A percentile compares a stretch with the other conserved stretches of the same genome.
These are phyloP conservation scores for Sporothrix curviconia DNA, from an alignment of 2,329 filamentous ascomycete species.

Conservation along the genomic window DNA sequence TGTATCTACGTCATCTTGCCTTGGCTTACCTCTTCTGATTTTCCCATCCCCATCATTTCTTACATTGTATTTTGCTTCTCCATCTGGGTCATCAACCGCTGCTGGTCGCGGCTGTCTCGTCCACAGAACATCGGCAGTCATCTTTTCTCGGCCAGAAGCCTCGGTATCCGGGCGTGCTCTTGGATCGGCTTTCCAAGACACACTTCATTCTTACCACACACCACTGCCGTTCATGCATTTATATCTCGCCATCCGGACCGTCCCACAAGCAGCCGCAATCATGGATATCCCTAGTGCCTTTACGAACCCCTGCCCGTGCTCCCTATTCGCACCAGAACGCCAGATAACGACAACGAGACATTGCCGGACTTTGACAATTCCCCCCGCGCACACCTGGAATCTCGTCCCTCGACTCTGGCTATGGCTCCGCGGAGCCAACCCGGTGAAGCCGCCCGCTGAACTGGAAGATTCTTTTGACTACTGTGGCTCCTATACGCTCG, in stretches of 20 bases:
- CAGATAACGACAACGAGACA: background rate
- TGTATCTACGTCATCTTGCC: background rate
- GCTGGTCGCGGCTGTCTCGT: too few species aligned
- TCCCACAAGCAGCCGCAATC: background rate
- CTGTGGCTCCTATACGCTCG: constrained; percentile 8
- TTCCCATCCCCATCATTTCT: background rate
- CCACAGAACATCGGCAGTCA: background rate
- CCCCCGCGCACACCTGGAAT: background rate
- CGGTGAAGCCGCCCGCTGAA: background rate
- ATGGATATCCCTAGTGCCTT: constrained; percentile 1
- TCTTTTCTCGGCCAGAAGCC: background rate
- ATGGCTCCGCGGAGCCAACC: constrained; percentile 16
- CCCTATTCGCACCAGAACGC: background rate
- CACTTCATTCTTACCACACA: too few species aligned
- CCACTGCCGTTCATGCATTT: too few species aligned
- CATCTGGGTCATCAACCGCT: background rate
- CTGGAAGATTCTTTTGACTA: background rate
- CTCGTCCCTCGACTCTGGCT: constrained; percentile 18
- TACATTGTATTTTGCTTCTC: background rate
- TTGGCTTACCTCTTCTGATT: background rate
- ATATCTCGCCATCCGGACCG: too few species aligned
- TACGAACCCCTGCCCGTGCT: background rate
- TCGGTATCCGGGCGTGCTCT: too few species aligned
- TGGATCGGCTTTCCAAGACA: too few species aligned
- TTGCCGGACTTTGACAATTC: background rate